Conservation (phyloP, 2,329 filamentous ascomycete species). For the Fonsecaea monophora region DNA sequence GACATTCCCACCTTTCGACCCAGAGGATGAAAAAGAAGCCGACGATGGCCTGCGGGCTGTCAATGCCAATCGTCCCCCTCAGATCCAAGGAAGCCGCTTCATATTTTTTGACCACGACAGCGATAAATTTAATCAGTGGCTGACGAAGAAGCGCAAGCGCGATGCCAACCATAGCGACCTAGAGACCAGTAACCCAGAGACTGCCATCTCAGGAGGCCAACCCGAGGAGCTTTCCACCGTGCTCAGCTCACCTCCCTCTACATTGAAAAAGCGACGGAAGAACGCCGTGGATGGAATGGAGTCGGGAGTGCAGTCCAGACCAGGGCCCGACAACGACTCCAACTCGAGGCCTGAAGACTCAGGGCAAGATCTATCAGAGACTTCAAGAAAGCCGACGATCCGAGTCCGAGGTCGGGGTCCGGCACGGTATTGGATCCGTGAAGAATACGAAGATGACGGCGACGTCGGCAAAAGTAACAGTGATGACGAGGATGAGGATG, state of each 20-base stretch:
- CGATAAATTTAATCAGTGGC: not conserved
- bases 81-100: not conserved
- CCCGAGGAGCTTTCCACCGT: not conserved
- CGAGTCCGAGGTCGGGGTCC: not conserved
- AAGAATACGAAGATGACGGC: not conserved
- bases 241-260: not conserved
- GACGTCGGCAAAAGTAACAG: too few species aligned
- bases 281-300: not conserved
- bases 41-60: not conserved
- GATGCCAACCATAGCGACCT: not conserved
- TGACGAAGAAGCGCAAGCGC: not conserved
- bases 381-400: not conserved
- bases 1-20: not conserved
- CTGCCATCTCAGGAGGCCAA: not conserved
- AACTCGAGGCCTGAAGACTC: not conserved
- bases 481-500: not conserved
- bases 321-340: not conserved
- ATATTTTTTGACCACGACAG: not conserved
- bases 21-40: too few species aligned
- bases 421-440: too few species aligned
- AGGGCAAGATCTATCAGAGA: not conserved
- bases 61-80: conserved; percentile 8
- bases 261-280: not conserved
- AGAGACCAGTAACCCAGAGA: not conserved
- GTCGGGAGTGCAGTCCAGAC: not conserved